These are phyloP conservation scores for Gymnopus androsaceus DNA, from an alignment of 1,284 basidiomycete species.

Conservation along the genomic window DNA sequence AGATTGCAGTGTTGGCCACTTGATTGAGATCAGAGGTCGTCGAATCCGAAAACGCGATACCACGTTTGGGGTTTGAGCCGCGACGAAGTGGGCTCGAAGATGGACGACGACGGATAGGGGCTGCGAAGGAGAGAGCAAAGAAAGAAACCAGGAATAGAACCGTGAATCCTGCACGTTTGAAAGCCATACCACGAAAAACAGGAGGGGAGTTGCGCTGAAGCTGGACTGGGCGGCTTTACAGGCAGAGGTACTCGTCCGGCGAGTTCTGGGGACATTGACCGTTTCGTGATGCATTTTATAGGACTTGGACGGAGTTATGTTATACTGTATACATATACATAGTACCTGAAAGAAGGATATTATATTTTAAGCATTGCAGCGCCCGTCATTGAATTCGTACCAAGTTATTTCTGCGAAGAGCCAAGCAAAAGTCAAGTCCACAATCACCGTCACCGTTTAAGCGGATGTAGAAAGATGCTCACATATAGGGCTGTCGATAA, in stretches of 20 bases:
- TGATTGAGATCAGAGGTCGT: not conserved
- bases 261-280: not conserved
- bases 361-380: too few species aligned
- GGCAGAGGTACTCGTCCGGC: not conserved
- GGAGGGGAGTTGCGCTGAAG: not conserved
- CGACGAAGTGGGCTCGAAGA: not conserved
- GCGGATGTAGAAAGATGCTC: too few species aligned
- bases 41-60: conserved; percentile 5
- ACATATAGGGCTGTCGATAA: too few species aligned
- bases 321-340: too few species aligned
- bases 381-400: too few species aligned
- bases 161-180: not conserved
- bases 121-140: not conserved
- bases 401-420: too few species aligned
- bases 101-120: not conserved
- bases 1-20: conserved; percentile 6
- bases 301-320: not conserved
- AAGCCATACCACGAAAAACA: not conserved
- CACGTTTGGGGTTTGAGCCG: conserved; percentile 11
- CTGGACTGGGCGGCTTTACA: not conserved
- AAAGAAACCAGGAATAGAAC: not conserved
- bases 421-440: too few species aligned
- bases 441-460: too few species aligned
- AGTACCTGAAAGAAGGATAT: not conserved
- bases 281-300: not conserved